Conservation (phyloP, 352 stramenopile genomes). For the Pythium chondricola region DNA sequence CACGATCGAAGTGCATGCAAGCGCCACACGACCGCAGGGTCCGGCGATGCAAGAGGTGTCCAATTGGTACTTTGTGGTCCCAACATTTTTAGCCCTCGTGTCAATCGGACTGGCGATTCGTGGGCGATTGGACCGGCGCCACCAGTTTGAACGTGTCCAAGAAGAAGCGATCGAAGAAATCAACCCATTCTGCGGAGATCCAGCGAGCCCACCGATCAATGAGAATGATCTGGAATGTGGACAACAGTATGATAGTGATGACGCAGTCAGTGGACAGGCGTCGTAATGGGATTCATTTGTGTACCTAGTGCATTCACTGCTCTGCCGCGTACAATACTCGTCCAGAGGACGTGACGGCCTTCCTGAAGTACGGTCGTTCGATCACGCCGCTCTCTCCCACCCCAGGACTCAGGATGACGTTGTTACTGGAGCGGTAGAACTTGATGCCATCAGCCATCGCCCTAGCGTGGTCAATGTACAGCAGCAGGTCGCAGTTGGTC, state of each 20-base stretch:
- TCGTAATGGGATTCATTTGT: neutral
- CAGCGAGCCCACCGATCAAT: constrained; percentile 21
- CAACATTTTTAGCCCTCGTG: constrained; percentile 31
- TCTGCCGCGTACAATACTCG: constrained; percentile 38
- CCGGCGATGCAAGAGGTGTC: constrained; percentile 20
- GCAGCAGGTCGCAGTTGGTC: constrained; percentile 55
- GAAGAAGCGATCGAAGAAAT: constrained; percentile 48
- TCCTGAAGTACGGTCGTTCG: constrained; percentile 49
- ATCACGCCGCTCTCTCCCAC: constrained; percentile 42
- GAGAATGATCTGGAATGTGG: constrained; percentile 30
- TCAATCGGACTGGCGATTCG: constrained; percentile 35
- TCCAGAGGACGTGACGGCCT: constrained; percentile 43
- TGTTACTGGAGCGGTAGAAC: constrained; percentile 84
- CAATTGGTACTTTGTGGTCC: constrained; percentile 41
- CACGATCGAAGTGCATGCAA: neutral
- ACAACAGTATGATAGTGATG: constrained; percentile 21
- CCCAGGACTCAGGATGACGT: constrained; percentile 71
- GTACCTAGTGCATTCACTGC: neutral
- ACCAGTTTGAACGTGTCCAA: constrained; percentile 34
- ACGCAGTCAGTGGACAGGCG: constrained; percentile 10
- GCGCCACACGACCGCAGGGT: neutral
- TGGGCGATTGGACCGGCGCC: constrained; percentile 1
- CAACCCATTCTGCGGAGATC: constrained; percentile 58
- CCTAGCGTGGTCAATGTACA: constrained; percentile 60
- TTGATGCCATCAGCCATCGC: constrained; percentile 64